Base-by-base conservation (phyloP, 306 rosid species). In the Vigna mungo region DNA sequence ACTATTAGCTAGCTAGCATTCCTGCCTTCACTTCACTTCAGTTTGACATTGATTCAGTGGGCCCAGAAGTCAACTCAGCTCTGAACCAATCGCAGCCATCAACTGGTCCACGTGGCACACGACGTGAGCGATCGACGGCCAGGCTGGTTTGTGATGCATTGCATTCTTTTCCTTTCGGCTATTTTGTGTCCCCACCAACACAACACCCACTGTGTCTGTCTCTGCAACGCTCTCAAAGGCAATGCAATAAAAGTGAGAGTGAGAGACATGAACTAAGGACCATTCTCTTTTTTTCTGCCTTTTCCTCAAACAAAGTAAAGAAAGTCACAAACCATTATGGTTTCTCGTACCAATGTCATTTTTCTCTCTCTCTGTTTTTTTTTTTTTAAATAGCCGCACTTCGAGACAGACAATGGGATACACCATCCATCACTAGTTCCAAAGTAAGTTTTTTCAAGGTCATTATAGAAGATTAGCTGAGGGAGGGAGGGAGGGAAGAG, bases 271-370 rank as follows among this genome's bases (percentile, higher is more conserved):
- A 64, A 62, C 4, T 1, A 18, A 43, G 21, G 7, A 6, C 23
- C 55, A 0, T 39, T 67, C 8, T 14, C 23, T 27, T 12, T 59
- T 44, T 41, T 12, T 44, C 13, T 2, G 56, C 10, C 27, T 36
- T 53, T 65, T 34, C 47, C 49, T 56, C 80, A 34, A 69, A 71
- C 54, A 63, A 76, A 53, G 82, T 77, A 56, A 77, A 76, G 9
- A 76, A 76, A 81, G 61, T 49, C 20, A 21, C 5, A 7, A 30
- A 56, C 32, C 76, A 82, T 82, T 8, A 77, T 82, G 76, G 82
- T 72, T 82, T 77, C 80, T 82, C 82, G 85, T 77, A 82, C 85
- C 82, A 62, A 63, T 72, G 46, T 67, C 66, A 65, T 77, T 65
- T 65, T 5, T 9, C 17, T 63, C 69, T 0, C 12, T 32, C 32